Evolutionary conservation across 306 rosid species (phyloP), one percentile per base, ranked within the genome.

Genomic region (Leucaena leucocephala): DNA sequence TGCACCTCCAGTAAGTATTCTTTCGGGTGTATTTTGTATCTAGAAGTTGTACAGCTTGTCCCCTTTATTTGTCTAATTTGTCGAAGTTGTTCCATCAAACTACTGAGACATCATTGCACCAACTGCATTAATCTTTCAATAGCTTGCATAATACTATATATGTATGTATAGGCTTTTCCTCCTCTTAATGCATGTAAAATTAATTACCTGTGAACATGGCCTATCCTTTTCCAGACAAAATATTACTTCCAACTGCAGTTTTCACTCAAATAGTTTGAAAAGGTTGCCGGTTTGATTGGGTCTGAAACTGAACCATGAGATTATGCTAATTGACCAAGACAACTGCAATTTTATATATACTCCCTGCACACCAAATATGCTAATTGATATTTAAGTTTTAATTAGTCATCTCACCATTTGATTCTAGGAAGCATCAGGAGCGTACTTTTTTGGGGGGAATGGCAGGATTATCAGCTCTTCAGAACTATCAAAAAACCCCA

Each of bases 351-450:
- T 48, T 33, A 55, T 34, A 19, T 17, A 34, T 16, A 8, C 19
- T 49, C 11, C 38, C 34, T 16, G 43, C 75, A 34, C 62, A 7
- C 21, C 45, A 2, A 71, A 34, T 49, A 35, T 34, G n/a, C 63
- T n/a, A 35, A 33, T 35, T 35, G 33, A 17, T 35, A 3, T 43
- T 36, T 0, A 2, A 33, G 62, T 13, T 70, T 12, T 59, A 10
- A 34, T 7, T 33, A 48, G 33, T 82, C 2, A 65, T 44, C 74
- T 55, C 67, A 36, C 48, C 21, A 21, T 81, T 61, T 71, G 70
- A 16, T 85, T 85, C 50, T 88, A 92, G 98, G 95, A 91, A 82
- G 72, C 86, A 74, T 89, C 95, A 15, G 98, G 98, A 52, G 89
- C 86, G 4, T 87, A 91, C 84, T 88, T 87, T 72, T 95, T 91